Evolutionary conservation across 768 basidiomycete species (phyloP), one percentile per base, ranked within the genome.

Genomic region (Mycena maculata): DNA sequence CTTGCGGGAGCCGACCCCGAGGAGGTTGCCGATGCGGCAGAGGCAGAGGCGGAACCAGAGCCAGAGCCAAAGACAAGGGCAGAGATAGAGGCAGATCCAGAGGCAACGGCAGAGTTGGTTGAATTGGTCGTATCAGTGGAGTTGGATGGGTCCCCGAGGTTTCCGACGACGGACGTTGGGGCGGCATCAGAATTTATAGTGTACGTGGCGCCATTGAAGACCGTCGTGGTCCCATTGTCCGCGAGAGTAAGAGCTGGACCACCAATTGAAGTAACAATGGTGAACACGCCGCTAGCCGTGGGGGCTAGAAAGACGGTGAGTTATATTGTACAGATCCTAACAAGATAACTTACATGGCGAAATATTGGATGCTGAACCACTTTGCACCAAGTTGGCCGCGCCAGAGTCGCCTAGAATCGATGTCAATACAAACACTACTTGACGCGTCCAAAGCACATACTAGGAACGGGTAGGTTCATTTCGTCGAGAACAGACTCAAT

Each of bases 211-310:
- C 57, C 60, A 13, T 50, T 58, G 33, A 55, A 69, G 7, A 59
- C 50, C 9, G 68, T 69, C 11, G 54, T 57, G 22, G 39, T 22
- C 27, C 68, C 71, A 23, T 39, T 50, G 10, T 55, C 27, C 25
- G 60, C 68, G 25, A 70, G 68, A 22, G 71, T 72, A 31, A 72
- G 52, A 28, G 61, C 68, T 4, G 68, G 36, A 36, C 71, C 71
- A 23, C 44, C 53, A n/a, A 45, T 23, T 10, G 68, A 60, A 30
- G 56, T 55, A 23, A 72, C 50, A 8, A 72, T 49, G 38, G 71
- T 72, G 55, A 63, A 50, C 3, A 62, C 23, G 7, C 30, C 48
- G 7, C n/a, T 54, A 20, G 27, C 68, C 36, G 54, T 10, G 11
- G 50, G 47, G 8, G 64, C 68, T 67, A 42, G 6, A 25, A 13